phyloP scores from a whole-genome alignment of 106 monocot species.

The Acanthochlamys bracteata region DNA sequence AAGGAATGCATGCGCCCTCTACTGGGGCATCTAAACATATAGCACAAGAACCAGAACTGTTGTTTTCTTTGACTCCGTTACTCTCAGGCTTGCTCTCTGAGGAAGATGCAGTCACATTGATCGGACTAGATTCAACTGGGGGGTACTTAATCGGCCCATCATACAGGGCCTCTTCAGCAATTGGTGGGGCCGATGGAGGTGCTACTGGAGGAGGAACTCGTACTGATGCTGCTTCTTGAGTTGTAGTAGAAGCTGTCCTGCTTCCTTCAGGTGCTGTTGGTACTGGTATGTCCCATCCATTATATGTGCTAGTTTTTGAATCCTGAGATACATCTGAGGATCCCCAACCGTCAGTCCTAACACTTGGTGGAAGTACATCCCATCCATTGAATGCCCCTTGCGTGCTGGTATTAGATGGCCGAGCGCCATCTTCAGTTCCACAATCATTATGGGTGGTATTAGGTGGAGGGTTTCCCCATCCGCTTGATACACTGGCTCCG shows the following conservation, averaged over 20 bases:
- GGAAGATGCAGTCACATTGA: conserved; percentile 8
- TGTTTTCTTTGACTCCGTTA: neutral
- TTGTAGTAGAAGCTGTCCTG: neutral
- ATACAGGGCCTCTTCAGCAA: conserved; percentile 14
- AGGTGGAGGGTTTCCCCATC: conserved; percentile 26
- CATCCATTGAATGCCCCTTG: conserved; percentile 6
- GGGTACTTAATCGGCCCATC: conserved; percentile 42
- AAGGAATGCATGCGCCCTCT: conserved; percentile 84
- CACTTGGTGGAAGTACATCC: neutral
- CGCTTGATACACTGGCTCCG: conserved; percentile 12
- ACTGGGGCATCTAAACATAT: conserved; percentile 73
- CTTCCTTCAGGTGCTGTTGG: conserved; percentile 8
- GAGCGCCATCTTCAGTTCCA: conserved; percentile 14
- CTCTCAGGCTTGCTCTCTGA: neutral
- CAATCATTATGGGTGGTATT: conserved; percentile 33
- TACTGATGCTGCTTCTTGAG: neutral
- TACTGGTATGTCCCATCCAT: conserved; percentile 37
- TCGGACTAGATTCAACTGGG: conserved; percentile 33
- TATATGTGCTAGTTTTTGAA: conserved; percentile 6
- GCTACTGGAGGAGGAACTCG: conserved; percentile 3
- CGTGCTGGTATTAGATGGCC: conserved; percentile 12
- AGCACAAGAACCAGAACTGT: conserved; percentile 38
- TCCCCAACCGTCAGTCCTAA: neutral
- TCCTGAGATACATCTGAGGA: neutral
- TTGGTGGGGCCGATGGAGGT: conserved; percentile 55